These are phyloP conservation scores for Trichoderma citrinoviride DNA, from an alignment of 2,329 filamentous ascomycete genomes.

Conservation along the genomic window DNA sequence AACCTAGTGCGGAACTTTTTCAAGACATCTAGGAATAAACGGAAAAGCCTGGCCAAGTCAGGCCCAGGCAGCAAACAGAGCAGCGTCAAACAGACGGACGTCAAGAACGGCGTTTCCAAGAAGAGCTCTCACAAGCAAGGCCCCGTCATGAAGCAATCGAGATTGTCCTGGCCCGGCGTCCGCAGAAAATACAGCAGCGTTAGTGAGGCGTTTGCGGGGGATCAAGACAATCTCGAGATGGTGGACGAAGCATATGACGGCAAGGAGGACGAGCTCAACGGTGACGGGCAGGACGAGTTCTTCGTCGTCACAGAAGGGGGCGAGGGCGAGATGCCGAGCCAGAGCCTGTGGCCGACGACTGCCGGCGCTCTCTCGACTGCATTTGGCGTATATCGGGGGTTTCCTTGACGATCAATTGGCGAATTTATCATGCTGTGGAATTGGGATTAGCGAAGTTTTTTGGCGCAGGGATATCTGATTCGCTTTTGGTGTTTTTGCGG, in stretches of 20 bases:
- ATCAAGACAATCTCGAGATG: constrained; percentile 17
- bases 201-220: constrained; percentile 32
- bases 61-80: constrained; percentile 11
- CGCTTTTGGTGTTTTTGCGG: background rate
- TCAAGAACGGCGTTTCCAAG: background rate
- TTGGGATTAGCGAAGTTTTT: background rate
- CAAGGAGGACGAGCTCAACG: constrained; percentile 2
- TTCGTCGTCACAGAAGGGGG: constrained; percentile 33
- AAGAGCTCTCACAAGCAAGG: background rate
- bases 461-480: background rate
- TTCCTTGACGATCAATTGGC: background rate
- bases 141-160: constrained; percentile 25
- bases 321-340: background rate
- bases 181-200: constrained; percentile 31
- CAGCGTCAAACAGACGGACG: background rate
- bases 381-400: constrained; percentile 6
- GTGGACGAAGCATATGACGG: background rate
- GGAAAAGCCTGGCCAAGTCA: constrained; percentile 10
- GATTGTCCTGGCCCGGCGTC: constrained; percentile 26
- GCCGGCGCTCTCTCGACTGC: background rate
- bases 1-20: constrained; percentile 43
- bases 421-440: background rate
- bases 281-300: constrained; percentile 28
- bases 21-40: constrained; percentile 32
- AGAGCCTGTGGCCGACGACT: constrained; percentile 1